A percentile compares a stretch with the other conserved stretches of the same genome.
These are phyloP conservation scores for Ogataea nonfermentans DNA, from an alignment of 805 yeast genomes.

Conservation along the genomic window DNA sequence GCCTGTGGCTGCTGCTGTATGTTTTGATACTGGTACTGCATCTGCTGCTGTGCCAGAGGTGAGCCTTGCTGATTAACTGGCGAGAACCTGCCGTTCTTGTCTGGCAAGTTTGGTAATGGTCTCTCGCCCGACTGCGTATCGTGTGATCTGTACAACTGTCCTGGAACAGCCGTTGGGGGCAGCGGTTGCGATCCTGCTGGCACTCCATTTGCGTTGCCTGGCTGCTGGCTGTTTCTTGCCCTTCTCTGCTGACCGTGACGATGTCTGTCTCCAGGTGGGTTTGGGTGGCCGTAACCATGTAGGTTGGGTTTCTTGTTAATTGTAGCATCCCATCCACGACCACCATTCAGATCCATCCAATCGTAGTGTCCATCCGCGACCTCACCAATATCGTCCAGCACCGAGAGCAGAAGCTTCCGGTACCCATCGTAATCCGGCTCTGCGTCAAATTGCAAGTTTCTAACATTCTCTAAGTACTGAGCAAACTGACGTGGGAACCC, in stretches of 20 bases:
- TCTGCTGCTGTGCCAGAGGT: conserved; percentile 14
- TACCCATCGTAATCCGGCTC: conserved; percentile 92
- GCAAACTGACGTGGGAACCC: conserved; percentile 93
- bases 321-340: conserved; percentile 92
- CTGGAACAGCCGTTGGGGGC: conserved; percentile 15
- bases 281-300: conserved; percentile 96
- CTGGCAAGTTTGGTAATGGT: conserved; percentile 37
- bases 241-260: conserved; percentile 42
- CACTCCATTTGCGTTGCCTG: conserved; percentile 20
- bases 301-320: conserved; percentile 89
- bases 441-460: conserved; percentile 88
- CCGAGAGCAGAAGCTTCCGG: conserved; percentile 73
- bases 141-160: conserved; percentile 19
- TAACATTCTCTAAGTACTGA: conserved; percentile 82
- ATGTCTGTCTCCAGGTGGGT: conserved; percentile 62
- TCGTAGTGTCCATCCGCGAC: conserved; percentile 87
- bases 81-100: conserved; percentile 25
- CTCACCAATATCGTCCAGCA: conserved; percentile 68
- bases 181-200: conserved; percentile 15
- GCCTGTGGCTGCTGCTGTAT: conserved; percentile 26
- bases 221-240: conserved; percentile 30
- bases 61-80: conserved; percentile 19
- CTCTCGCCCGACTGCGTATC: conserved; percentile 27
- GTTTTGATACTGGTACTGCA: conserved; percentile 18
- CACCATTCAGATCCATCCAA: conserved; percentile 96